Conservation (phyloP, 1,284 basidiomycete species). For the Ceratobasidium sp. region DNA sequence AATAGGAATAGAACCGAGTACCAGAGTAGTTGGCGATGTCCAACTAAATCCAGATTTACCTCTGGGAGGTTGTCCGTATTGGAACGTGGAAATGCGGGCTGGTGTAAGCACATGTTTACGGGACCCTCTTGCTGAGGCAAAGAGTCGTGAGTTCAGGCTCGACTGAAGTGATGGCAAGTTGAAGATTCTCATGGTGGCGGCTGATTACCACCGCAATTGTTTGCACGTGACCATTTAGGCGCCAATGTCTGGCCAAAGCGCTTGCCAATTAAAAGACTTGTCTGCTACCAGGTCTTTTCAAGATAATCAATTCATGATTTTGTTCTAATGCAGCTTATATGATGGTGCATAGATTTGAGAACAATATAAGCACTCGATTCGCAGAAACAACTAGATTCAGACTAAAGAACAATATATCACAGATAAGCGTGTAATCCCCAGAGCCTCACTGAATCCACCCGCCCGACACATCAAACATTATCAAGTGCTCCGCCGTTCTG, state of each 20-base stretch:
- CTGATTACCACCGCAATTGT: neutral
- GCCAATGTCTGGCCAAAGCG: too few species aligned
- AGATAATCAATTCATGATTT: too few species aligned
- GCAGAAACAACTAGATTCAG: too few species aligned
- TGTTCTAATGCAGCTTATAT: too few species aligned
- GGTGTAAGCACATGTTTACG: neutral
- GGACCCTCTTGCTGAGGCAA: neutral
- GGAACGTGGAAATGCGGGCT: conserved; percentile 12
- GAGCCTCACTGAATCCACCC: too few species aligned
- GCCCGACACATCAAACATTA: too few species aligned
- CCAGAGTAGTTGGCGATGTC: conserved; percentile 78
- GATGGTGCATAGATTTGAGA: too few species aligned
- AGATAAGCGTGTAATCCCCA: too few species aligned
- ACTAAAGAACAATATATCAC: too few species aligned
- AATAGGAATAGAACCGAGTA: conserved; percentile 90
- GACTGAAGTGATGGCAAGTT: conserved; percentile 13
- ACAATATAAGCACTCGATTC: too few species aligned
- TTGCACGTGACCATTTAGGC: conserved; percentile 21
- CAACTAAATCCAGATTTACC: conserved; percentile 44
- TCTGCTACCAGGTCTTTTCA: too few species aligned
- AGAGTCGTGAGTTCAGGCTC: neutral
- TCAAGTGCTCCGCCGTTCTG: neutral
- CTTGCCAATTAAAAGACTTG: too few species aligned
- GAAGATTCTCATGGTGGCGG: conserved; percentile 17
- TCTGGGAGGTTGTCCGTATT: neutral